Evolutionary conservation across 2,329 filamentous ascomycete genomes (phyloP).

Genomic region (Alternaria angustiovoidea): DNA sequence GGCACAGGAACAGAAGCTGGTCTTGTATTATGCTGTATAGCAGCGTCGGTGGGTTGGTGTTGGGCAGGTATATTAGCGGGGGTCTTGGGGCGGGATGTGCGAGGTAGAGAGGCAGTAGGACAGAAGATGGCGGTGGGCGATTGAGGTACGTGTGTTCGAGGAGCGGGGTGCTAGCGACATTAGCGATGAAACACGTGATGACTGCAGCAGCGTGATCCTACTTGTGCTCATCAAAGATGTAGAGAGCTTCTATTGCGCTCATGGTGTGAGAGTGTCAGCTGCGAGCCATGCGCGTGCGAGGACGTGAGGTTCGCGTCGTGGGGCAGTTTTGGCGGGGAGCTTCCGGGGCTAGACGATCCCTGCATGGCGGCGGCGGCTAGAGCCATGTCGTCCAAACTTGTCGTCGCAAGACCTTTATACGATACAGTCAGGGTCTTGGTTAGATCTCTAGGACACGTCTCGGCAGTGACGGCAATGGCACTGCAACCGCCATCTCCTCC

Average conservation of each 20-base stretch:
- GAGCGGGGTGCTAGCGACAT: slow-evolving; percentile 72
- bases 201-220: slow-evolving; percentile 55
- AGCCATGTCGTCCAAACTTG: slow-evolving; percentile 6
- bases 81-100: slow-evolving; percentile 82
- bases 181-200: slow-evolving; percentile 8
- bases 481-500: slow-evolving; percentile 25
- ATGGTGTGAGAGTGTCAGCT: slow-evolving; percentile 41
- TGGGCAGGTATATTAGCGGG: slow-evolving; percentile 84
- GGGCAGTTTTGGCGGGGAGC: slow-evolving; percentile 37
- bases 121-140: slow-evolving; percentile 77
- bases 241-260: slow-evolving; percentile 89
- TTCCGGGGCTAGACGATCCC: slow-evolving; percentile 1
- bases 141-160: slow-evolving; percentile 89
- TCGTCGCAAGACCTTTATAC: background rate
- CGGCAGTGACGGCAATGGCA: slow-evolving; percentile 18
- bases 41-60: slow-evolving; percentile 83
- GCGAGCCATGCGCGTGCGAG: slow-evolving; percentile 26
- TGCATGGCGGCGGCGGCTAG: slow-evolving; percentile 4
- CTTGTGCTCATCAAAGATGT: slow-evolving; percentile 97
- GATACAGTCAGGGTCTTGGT: background rate
- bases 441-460: background rate
- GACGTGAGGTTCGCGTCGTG: slow-evolving; percentile 21
- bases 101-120: slow-evolving; percentile 86
- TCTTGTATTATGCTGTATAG: slow-evolving; percentile 89
- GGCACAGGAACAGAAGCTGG: slow-evolving; percentile 84